Percentiles rank a stretch among this genome's conserved stretches.
Conservation (phyloP, 345 rosid species). For the Brassica cretica region DNA sequence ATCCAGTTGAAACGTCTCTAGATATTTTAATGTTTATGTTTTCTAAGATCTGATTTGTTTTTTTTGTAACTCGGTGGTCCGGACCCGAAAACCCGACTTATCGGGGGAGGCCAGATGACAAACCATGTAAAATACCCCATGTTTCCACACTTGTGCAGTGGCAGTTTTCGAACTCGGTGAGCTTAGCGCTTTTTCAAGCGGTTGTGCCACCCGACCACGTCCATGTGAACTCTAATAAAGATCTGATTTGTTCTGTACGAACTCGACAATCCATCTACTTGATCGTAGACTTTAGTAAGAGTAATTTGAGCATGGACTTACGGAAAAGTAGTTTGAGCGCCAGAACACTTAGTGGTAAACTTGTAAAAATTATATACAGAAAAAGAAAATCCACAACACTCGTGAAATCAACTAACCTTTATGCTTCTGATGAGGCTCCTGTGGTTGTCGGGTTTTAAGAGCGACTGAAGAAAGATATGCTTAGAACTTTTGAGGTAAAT, state of each 20-base stretch:
- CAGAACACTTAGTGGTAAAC: not conserved
- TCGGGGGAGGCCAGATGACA: too few species aligned
- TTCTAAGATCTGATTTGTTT: not conserved
- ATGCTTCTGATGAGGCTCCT: not conserved
- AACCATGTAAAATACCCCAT: too few species aligned
- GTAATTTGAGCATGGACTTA: not conserved
- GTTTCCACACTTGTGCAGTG: too few species aligned
- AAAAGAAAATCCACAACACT: not conserved
- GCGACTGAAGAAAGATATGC: conserved; percentile 18
- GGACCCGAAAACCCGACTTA: too few species aligned
- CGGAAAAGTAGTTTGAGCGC: not conserved
- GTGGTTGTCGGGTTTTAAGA: not conserved
- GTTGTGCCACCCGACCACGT: too few species aligned
- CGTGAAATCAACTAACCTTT: conserved; percentile 21
- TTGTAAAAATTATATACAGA: not conserved
- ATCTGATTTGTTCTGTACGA: not conserved
- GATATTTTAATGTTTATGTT: not conserved
- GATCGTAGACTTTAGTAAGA: not conserved
- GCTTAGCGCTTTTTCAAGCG: too few species aligned
- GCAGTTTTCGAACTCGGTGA: too few species aligned
- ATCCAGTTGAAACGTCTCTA: not conserved
- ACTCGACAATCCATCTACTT: not conserved
- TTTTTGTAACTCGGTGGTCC: too few species aligned
- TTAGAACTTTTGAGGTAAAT: conserved; percentile 7
- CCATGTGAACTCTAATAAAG: not conserved